Evolutionary conservation across 768 basidiomycete species (phyloP), one percentile per base, ranked within the genome.

Genomic region (Boletus tylopilopsis): DNA sequence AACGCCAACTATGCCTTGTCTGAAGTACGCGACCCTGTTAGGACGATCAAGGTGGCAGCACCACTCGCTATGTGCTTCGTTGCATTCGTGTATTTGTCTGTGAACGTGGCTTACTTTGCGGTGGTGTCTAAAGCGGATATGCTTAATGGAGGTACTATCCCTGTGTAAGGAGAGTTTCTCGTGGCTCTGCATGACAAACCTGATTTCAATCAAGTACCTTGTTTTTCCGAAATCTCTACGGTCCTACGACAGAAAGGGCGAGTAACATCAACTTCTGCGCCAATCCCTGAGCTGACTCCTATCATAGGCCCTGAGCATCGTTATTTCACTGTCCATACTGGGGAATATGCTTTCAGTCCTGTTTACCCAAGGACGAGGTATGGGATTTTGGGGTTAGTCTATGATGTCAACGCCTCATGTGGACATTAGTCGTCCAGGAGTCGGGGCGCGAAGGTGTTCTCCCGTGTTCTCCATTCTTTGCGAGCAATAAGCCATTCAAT

Each of bases 1-100:
- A 86, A 84, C 49, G 85, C 85, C 9, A 87, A 89, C 59, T 87
- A 86, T 54, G 83, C 81, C 0, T 70, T 90, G 5, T 85, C 84
- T 4, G 87, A 90, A 59, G 73, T 87, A 6, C 75, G 74, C 21
- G 76, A 89, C 53, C 88, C 87, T 1, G 76, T 89, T 4, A 73
- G 76, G 34, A 89, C 86, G 1, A 78, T 90, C 61, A 86, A 82
- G 58, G 71, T 76, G 10, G 88, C 87, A 0, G 84, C 82, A 1
- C 85, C 87, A 0, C 59, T 85, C 4, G 85, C 84, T 0, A 77
- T 89, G 73, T 43, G 73, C 7, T 70, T 73, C 21, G 80, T 87
- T n/a, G 73, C 79, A 0, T 54, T 75, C 0, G 73, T 82, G 6
- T 90, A 90, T 56, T 38, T 89, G 27, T 69, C 78, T 11, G 78